Percentiles rank a stretch among this genome's conserved stretches.
phyloP scores from a whole-genome alignment of 2,329 filamentous ascomycete species.

The Fusarium xyrophilum region DNA sequence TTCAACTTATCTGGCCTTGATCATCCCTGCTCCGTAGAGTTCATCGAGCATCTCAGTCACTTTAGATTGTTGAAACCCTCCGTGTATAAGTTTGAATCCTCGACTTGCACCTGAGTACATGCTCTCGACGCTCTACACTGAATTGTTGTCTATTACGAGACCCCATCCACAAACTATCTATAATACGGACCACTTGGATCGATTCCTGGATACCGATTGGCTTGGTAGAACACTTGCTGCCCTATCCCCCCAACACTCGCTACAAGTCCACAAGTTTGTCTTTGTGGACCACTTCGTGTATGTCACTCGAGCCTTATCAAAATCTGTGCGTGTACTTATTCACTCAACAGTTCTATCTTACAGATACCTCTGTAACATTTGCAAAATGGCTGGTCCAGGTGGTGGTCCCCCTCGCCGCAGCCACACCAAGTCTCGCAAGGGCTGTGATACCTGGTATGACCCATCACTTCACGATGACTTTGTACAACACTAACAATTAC shows the following conservation, averaged over 20 bases:
- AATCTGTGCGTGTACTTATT: slow-evolving; percentile 23
- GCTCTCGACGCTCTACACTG: slow-evolving; percentile 12
- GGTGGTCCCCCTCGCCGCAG: slow-evolving; percentile 87
- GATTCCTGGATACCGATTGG: slow-evolving; percentile 18
- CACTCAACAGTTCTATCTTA: slow-evolving; percentile 36
- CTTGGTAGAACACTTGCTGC: slow-evolving; percentile 24
- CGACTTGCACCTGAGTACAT: slow-evolving; percentile 13
- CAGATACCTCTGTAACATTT: slow-evolving; percentile 45
- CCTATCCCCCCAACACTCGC: slow-evolving; percentile 47
- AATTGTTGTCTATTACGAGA: slow-evolving; percentile 24
- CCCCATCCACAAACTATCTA: slow-evolving; percentile 12
- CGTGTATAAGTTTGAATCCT: slow-evolving; percentile 27
- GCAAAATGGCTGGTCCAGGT: slow-evolving; percentile 87
- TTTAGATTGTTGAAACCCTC: slow-evolving; percentile 27
- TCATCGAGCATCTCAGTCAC: slow-evolving; percentile 21
- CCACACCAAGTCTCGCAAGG: slow-evolving; percentile 98
- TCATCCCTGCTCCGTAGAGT: slow-evolving; percentile 34
- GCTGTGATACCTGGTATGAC: slow-evolving; percentile 86
- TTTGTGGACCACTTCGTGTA: slow-evolving; percentile 45
- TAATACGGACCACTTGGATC: slow-evolving; percentile 29
- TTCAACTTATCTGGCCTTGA: slow-evolving; percentile 17
- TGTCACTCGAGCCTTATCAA: slow-evolving; percentile 19
- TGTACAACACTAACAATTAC: slow-evolving; percentile 9
- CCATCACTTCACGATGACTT: neutral
- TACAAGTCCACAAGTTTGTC: slow-evolving; percentile 45